Evolutionary conservation across 805 yeast genomes (phyloP).

Genomic region (Candida wancherniae): DNA sequence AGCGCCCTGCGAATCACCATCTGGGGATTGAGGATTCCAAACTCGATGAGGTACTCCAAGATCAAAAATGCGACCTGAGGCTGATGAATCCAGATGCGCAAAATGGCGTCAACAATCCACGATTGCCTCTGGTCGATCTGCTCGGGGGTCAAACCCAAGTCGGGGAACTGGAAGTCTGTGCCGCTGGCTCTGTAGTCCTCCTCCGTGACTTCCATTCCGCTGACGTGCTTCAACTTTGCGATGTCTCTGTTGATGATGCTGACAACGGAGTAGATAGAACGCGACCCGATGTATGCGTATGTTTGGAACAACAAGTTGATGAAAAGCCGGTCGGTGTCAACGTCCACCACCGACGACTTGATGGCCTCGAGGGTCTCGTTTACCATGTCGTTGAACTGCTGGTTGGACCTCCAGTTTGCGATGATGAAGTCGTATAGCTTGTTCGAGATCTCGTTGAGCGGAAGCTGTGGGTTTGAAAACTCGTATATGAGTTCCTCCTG

Average conservation of each 20-base stretch:
- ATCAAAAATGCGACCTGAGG: slow-evolving; percentile 42
- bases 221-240: slow-evolving; percentile 33
- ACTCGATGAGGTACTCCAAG: slow-evolving; percentile 39
- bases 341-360: slow-evolving; percentile 18
- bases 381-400: slow-evolving; percentile 31
- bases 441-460: slow-evolving; percentile 32
- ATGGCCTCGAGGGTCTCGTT: slow-evolving; percentile 25
- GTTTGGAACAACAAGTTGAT: slow-evolving; percentile 64
- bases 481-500: slow-evolving; percentile 37
- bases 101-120: slow-evolving; percentile 36
- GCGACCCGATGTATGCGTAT: slow-evolving; percentile 76
- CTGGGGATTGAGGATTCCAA: slow-evolving; percentile 28
- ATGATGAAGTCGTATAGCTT: slow-evolving; percentile 39
- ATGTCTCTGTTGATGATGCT: slow-evolving; percentile 38
- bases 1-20: slow-evolving; percentile 26
- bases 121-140: slow-evolving; percentile 26
- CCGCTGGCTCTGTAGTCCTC: slow-evolving; percentile 25
- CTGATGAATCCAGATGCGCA: slow-evolving; percentile 42
- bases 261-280: slow-evolving; percentile 63
- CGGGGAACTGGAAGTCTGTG: slow-evolving; percentile 31
- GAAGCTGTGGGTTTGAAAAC: slow-evolving; percentile 33
- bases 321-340: slow-evolving; percentile 31
- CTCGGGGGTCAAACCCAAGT: slow-evolving; percentile 20
- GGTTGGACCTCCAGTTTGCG: slow-evolving; percentile 37
- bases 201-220: slow-evolving; percentile 29